Base-by-base conservation (phyloP, 352 stramenopile species). In the Phytopythium delawarense region DNA sequence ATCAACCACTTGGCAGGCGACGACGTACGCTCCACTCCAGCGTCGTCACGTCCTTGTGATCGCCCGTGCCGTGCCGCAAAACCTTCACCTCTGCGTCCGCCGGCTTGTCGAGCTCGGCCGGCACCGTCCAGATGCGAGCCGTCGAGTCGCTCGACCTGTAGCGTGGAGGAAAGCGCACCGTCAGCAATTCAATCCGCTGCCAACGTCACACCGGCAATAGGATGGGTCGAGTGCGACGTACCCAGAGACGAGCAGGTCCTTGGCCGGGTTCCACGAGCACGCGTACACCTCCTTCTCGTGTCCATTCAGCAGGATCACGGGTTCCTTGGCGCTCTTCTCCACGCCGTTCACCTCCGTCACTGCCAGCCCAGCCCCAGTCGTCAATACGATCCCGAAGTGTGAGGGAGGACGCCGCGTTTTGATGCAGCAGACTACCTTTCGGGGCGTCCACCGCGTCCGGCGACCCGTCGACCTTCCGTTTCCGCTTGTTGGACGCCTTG, bases 41-140 rank as follows among this genome's bases (percentile, higher is more conserved):
- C 50, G 96, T 99, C 49, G 96, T 99, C 8, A 99, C 96, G 72
- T 99, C 97, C 70, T 98, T 99, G 70, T 98, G 97, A 32, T 90
- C 72, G 35, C 94, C 88, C 32, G 93, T 84, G 54, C 92, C 87
- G 58, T 94, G 85, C 56, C 79, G 76, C 44, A 94, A 63, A 30
- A 94, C 80, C 46, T 83, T 89, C 1, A 79, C 72, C 3, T 72
- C 58, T 5, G 75, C 50, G 1, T 71, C 51, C 18, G 77, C 71
- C 35, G 65, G 63, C 59, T 87, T 75, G 42, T 71, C 67, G 60
- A 90, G 60, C 65, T 89, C 81, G 59, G 65, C 83, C n/a, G 88
- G 87, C 51, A 98, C 87, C 59, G 85, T 70, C 96, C 96, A 99
- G 71, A 99, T 96, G 56, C 96, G 76, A 21, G 93, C 96, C 4